Percentiles rank a stretch among this genome's conserved stretches.
These are phyloP conservation scores for Diaporthe destruens DNA, from an alignment of 2,329 filamentous ascomycete genomes.

Conservation along the genomic window DNA sequence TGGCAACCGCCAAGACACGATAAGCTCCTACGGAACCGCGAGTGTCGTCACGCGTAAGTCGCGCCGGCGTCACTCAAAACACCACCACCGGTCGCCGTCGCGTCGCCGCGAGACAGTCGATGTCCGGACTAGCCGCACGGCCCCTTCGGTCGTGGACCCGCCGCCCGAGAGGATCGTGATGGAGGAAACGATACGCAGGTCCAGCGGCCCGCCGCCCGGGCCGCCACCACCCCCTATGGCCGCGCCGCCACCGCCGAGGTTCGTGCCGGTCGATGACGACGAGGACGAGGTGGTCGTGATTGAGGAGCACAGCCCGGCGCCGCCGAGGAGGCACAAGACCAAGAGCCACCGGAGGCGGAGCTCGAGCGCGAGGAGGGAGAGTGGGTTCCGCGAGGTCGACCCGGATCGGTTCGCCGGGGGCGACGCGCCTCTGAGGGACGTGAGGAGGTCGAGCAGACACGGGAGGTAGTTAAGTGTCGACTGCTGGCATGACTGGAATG, in stretches of 20 bases:
- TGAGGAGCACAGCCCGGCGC: conserved; percentile 51
- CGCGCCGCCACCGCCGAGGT: conserved; percentile 36
- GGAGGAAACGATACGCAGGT: conserved; percentile 46
- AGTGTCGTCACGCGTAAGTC: conserved; percentile 45
- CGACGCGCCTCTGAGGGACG: conserved; percentile 48
- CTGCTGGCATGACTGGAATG: conserved; percentile 3
- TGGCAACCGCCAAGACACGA: conserved; percentile 44
- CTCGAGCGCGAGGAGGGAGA: conserved; percentile 46
- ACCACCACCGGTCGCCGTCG: conserved; percentile 41
- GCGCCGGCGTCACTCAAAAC: conserved; percentile 42
- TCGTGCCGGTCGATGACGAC: conserved; percentile 44
- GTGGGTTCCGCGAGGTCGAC: conserved; percentile 50
- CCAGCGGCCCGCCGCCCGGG: conserved; percentile 39
- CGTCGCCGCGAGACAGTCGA: conserved; percentile 47
- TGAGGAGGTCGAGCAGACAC: conserved; percentile 51
- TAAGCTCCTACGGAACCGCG: conserved; percentile 43
- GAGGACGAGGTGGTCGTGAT: conserved; percentile 53
- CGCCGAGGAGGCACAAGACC: conserved; percentile 45
- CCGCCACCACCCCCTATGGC: conserved; percentile 33
- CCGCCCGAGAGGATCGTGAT: conserved; percentile 47
- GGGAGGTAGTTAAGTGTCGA: conserved; percentile 43
- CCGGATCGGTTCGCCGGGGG: conserved; percentile 50
- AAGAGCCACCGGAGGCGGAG: conserved; percentile 43
- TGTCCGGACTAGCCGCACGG: conserved; percentile 43
- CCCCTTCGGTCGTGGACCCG: background rate